Conservation (phyloP, 495 filamentous ascomycete genomes). For the Diplogelasinospora grovesii region DNA sequence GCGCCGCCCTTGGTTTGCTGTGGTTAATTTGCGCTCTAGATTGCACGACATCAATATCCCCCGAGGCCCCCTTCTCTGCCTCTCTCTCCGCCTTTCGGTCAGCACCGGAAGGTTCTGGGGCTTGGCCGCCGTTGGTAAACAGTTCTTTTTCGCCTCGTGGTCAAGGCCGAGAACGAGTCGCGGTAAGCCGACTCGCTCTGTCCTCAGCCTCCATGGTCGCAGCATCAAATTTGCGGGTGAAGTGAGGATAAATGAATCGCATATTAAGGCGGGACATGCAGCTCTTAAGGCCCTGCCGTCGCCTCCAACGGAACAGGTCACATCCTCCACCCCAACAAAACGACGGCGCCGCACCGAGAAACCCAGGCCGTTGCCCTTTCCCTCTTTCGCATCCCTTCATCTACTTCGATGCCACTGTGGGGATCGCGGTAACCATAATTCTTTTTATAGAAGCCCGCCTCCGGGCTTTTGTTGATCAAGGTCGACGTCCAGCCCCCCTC, state of each 20-base stretch:
- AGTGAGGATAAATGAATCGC: constrained; percentile 44
- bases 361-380: constrained; percentile 7
- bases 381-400: constrained; percentile 8
- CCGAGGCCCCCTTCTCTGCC: constrained; percentile 5
- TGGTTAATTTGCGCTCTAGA: constrained; percentile 25
- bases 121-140: constrained; percentile 12
- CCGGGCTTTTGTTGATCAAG: constrained; percentile 5
- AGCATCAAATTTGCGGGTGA: constrained; percentile 42
- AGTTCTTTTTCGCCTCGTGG: constrained; percentile 7
- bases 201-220: constrained; percentile 21
- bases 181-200: constrained; percentile 9
- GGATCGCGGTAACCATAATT: constrained; percentile 14
- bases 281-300: constrained; percentile 25
- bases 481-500: constrained; percentile 1
- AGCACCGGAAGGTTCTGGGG: constrained; percentile 6
- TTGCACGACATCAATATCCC: constrained; percentile 10
- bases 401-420: constrained; percentile 7
- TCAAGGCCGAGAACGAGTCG: constrained; percentile 8
- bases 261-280: constrained; percentile 36
- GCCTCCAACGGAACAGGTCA: constrained; percentile 16
- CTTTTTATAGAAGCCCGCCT: constrained; percentile 38
- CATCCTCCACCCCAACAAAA: constrained; percentile 9
- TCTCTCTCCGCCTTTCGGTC: constrained; percentile 4
- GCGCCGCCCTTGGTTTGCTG: constrained; percentile 17
- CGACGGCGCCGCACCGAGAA: constrained; percentile 17